Base-by-base conservation (phyloP, 1,284 basidiomycete genomes). In the Coriolopsis trogii region DNA sequence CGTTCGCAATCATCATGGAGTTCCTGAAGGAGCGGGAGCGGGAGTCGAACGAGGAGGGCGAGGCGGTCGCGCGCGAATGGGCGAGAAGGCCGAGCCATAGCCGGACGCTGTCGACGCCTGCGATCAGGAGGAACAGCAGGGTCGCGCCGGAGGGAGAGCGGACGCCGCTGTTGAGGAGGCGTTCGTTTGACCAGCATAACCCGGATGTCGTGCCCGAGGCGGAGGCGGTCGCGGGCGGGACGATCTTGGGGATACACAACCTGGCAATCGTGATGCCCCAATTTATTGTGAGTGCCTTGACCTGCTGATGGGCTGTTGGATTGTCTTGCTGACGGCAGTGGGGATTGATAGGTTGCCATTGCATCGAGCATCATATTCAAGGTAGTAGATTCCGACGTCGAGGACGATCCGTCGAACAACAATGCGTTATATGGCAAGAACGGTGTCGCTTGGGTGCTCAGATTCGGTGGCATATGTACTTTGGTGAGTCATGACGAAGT, bases 161-260 rank as follows among this genome's bases (percentile, higher is more conserved):
- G 3, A 81, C 85, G 43, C 84, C 87, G 4, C 73, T 93, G 18
- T 64, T 90, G n/a, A 78, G 87, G 39, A 64, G 80, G 38, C 84
- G 83, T 31, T 90, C 90, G 6, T 79, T 81, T 41, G 75, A 81
- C 43, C 79, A 79, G 24, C 76, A 77, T 23, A 79, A 79, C 46
- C 66, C 70, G 34, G 73, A 77, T 34, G 76, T 79, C 42, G 28
- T 46, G 1, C 29, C 54, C 6, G 59, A 61, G 16, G 70, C 70
- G 4, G 73, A 79, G 34, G 81, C 84, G 13, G 75, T 90, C 40
- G 89, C 93, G 0, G 95, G 95, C n/a, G 95, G 95, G 1, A 95
- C 93, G 2, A 88, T 98, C 40, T 79, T 98, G 40, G 95, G 95
- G 3, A 95, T 98, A 36, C 95, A 98, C 69, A 98, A 98, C 64